Evolutionary conservation across 495 filamentous ascomycete genomes (phyloP).

Genomic region (Cercophora newfieldiana): DNA sequence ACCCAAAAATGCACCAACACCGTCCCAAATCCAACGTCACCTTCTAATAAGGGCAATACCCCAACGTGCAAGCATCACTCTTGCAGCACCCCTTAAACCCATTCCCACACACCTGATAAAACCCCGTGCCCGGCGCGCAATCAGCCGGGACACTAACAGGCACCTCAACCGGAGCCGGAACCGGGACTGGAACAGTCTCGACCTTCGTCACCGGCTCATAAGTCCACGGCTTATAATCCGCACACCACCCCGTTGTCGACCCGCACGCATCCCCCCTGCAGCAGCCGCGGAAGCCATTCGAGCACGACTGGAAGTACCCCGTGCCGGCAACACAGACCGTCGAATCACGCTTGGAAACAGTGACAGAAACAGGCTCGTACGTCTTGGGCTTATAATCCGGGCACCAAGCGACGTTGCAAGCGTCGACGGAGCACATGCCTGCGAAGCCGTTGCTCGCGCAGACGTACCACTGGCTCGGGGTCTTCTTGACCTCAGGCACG

Average conservation of each 20-base stretch:
- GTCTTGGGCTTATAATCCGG: slow-evolving; percentile 6
- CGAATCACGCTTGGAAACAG: slow-evolving; percentile 1
- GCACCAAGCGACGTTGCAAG: slow-evolving; percentile 10
- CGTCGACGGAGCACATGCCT: no score
- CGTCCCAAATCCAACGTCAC: neutral
- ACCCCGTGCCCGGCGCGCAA: neutral
- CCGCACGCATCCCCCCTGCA: slow-evolving; percentile 12
- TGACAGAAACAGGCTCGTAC: neutral
- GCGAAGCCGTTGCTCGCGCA: no score
- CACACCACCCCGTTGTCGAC: neutral
- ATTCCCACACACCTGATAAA: slow-evolving; percentile 8
- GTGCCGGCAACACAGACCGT: slow-evolving; percentile 11
- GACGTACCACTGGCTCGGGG: no score
- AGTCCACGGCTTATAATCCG: slow-evolving; percentile 6
- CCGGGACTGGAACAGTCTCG: neutral
- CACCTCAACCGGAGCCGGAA: neutral
- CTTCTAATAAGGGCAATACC: neutral
- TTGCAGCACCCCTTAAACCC: slow-evolving; percentile 14
- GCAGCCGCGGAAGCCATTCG: slow-evolving; percentile 13
- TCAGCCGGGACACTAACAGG: neutral
- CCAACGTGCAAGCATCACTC: slow-evolving; percentile 5
- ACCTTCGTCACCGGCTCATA: neutral
- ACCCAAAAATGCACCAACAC: no score
- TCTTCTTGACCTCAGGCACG: no score
- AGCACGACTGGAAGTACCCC: slow-evolving; percentile 11